These are phyloP conservation scores for Eucalyptus regnans DNA, from an alignment of 345 rosid genomes.

Conservation along the genomic window DNA sequence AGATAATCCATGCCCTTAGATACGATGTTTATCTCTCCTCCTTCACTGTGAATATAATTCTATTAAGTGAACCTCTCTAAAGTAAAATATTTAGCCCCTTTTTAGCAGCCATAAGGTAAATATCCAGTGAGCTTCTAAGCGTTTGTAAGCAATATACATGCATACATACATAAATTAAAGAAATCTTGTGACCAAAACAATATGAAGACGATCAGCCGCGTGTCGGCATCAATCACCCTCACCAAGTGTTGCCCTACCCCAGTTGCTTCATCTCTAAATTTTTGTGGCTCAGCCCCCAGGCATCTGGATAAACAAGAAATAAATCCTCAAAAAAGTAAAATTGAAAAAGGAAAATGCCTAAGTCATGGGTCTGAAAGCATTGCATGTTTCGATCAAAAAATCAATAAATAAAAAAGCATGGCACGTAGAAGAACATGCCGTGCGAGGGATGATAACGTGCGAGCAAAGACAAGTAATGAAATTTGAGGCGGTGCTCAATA, in stretches of 20 bases:
- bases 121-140: not conserved
- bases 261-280: not conserved
- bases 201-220: not conserved
- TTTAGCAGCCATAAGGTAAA: not conserved
- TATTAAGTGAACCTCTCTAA: not conserved
- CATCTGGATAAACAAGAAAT: not conserved
- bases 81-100: not conserved
- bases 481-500: conserved; percentile 3
- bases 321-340: not conserved
- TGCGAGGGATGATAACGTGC: conserved; percentile 14
- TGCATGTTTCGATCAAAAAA: not conserved
- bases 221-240: not conserved
- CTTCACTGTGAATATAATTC: not conserved
- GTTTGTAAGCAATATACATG: not conserved
- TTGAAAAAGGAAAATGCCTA: not conserved
- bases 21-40: not conserved
- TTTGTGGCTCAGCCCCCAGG: not conserved
- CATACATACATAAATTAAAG: not conserved
- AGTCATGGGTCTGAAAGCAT: not conserved
- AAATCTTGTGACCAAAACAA: not conserved
- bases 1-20: not conserved
- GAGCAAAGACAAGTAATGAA: not conserved
- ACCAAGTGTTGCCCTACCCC: not conserved
- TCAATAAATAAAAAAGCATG: not conserved
- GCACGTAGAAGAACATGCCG: conserved; percentile 9